Evolutionary conservation across 768 basidiomycete genomes (phyloP).

Genomic region (Dictyophora rubrovolvata): DNA sequence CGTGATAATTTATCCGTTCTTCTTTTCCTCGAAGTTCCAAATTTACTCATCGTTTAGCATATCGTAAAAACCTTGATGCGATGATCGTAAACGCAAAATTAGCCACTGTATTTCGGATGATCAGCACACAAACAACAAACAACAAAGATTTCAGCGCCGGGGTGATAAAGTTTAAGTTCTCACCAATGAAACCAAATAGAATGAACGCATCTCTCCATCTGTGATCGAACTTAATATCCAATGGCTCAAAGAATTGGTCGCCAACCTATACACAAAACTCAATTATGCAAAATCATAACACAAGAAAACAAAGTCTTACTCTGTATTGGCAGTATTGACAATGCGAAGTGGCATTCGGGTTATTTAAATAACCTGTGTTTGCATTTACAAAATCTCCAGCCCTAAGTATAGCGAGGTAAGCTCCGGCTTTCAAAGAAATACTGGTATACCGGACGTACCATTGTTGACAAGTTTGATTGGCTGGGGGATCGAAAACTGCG

Average conservation of each 20-base stretch:
- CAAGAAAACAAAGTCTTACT: slow-evolving; percentile 18
- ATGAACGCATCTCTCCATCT: slow-evolving; percentile 66
- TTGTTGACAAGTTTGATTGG: slow-evolving; percentile 56
- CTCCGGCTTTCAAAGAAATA: background rate
- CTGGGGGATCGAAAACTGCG: slow-evolving; percentile 58
- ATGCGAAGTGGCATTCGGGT: slow-evolving; percentile 42
- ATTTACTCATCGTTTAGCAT: slow-evolving; percentile 47
- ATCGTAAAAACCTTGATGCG: slow-evolving; percentile 63
- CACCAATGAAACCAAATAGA: slow-evolving; percentile 50
- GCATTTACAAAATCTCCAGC: slow-evolving; percentile 50
- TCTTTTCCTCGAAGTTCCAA: background rate
- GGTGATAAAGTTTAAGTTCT: slow-evolving; percentile 16
- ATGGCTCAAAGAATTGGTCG: slow-evolving; percentile 57
- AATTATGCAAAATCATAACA: background rate
- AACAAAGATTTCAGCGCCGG: background rate
- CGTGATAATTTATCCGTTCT: no score
- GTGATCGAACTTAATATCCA: slow-evolving; percentile 53
- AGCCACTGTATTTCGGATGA: slow-evolving; percentile 34
- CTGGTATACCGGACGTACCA: slow-evolving; percentile 35
- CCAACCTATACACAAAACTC: slow-evolving; percentile 29
- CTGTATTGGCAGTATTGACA: slow-evolving; percentile 70
- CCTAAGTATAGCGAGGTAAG: background rate
- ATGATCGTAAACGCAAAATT: slow-evolving; percentile 47
- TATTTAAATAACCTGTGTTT: slow-evolving; percentile 67
- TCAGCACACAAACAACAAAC: background rate